Conservation (phyloP, 345 rosid genomes). For the Mallotus nudiflorus region DNA sequence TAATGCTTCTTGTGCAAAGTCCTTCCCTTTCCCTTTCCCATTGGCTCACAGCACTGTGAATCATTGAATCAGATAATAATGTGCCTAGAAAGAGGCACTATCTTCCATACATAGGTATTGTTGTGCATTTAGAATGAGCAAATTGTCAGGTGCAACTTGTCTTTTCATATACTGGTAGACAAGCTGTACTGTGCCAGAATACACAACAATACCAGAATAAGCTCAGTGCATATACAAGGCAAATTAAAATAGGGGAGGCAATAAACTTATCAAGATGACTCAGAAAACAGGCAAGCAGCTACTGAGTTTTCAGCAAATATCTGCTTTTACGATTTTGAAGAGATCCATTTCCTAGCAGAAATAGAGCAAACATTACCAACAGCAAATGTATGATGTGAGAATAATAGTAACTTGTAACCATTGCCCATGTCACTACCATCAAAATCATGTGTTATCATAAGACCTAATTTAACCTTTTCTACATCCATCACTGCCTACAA, state of each 20-base stretch:
- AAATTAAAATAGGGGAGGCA: not conserved
- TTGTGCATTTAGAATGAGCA: conserved; percentile 6
- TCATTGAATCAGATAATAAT: not conserved
- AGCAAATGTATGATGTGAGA: not conserved
- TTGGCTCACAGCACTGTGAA: not conserved
- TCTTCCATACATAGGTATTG: not conserved
- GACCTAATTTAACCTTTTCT: not conserved
- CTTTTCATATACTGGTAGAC: not conserved
- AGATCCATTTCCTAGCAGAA: not conserved
- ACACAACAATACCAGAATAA: conserved; percentile 2
- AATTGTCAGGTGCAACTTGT: conserved; percentile 3
- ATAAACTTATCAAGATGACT: not conserved
- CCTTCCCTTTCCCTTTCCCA: not conserved
- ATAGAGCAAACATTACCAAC: not conserved
- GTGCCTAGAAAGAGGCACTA: conserved; percentile 8
- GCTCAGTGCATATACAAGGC: conserved; percentile 4
- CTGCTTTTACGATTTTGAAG: not conserved
- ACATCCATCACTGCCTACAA: not conserved
- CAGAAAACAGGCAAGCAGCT: conserved; percentile 1
- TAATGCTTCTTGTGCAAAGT: not conserved
- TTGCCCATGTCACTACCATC: not conserved
- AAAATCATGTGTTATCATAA: not conserved
- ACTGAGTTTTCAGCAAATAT: conserved; percentile 7
- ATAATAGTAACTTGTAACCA: not conserved
- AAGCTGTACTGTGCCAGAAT: conserved; percentile 6